phyloP scores from a whole-genome alignment of 768 basidiomycete genomes.

The Mrakia hoshinonis region DNA sequence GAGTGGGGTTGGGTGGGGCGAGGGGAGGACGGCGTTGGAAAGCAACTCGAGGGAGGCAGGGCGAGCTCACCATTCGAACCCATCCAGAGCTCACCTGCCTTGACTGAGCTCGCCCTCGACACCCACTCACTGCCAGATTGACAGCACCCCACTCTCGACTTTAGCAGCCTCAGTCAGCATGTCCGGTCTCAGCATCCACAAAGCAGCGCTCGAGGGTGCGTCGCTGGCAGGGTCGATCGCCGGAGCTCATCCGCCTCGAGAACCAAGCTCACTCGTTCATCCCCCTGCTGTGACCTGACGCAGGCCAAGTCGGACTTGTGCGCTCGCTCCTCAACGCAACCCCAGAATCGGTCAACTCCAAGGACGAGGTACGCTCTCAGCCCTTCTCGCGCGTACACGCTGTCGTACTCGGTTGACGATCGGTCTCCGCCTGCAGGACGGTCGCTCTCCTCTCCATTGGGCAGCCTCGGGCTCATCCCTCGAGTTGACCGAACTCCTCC shows the following conservation, averaged over 20 bases:
- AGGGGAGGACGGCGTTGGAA: too few species aligned
- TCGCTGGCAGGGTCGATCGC: neutral
- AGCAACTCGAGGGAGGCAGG: neutral
- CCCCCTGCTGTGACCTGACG: slow-evolving; percentile 1
- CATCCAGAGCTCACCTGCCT: neutral
- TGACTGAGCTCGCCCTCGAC: too few species aligned
- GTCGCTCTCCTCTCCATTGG: slow-evolving; percentile 42
- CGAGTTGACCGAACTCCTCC: slow-evolving; percentile 36
- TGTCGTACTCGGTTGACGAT: too few species aligned
- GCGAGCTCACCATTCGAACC: neutral
- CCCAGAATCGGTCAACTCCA: slow-evolving; percentile 36
- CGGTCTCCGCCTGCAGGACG: slow-evolving; percentile 38
- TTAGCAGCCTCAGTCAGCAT: neutral
- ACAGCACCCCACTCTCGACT: neutral
- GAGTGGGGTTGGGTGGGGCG: neutral
- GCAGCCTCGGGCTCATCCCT: slow-evolving; percentile 37
- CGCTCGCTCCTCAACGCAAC: slow-evolving; percentile 36
- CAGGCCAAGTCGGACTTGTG: slow-evolving; percentile 41
- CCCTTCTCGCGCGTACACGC: too few species aligned
- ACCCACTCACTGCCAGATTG: neutral
- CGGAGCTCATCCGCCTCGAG: neutral
- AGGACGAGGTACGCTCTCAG: slow-evolving; percentile 39
- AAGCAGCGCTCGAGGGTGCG: slow-evolving; percentile 41
- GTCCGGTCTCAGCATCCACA: slow-evolving; percentile 37
- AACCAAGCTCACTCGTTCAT: neutral